Percentiles rank a stretch among this genome's conserved stretches.
Conservation (phyloP, 2,329 filamentous ascomycete genomes). For the Xylariaceae sp. region DNA sequence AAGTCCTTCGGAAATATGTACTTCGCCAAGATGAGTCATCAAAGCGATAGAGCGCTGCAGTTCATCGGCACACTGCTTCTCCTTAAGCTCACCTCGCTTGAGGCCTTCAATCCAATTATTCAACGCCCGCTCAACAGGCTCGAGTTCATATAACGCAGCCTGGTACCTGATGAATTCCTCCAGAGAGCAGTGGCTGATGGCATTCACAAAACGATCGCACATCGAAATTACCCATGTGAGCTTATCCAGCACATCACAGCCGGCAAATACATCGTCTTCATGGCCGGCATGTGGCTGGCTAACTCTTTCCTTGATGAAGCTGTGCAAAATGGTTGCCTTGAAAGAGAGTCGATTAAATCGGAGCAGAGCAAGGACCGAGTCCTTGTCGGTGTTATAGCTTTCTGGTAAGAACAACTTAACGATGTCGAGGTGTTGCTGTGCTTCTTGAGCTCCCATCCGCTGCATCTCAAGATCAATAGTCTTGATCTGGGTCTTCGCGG, state of each 20-base stretch:
- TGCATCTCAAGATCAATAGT: slow-evolving; percentile 88
- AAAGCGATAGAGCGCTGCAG: slow-evolving; percentile 80
- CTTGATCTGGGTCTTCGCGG: slow-evolving; percentile 87
- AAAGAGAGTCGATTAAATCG: slow-evolving; percentile 84
- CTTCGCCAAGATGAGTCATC: slow-evolving; percentile 79
- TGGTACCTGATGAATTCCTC: slow-evolving; percentile 76
- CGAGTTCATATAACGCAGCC: slow-evolving; percentile 77
- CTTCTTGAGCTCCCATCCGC: slow-evolving; percentile 83
- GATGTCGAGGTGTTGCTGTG: slow-evolving; percentile 81
- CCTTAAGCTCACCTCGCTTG: slow-evolving; percentile 78
- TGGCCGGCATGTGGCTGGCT: slow-evolving; percentile 63
- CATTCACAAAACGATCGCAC: slow-evolving; percentile 78
- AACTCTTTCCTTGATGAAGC: slow-evolving; percentile 74
- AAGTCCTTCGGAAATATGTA: slow-evolving; percentile 67
- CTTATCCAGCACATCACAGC: slow-evolving; percentile 79
- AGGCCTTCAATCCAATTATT: slow-evolving; percentile 85
- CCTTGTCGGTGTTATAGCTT: slow-evolving; percentile 71
- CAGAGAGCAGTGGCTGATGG: slow-evolving; percentile 72
- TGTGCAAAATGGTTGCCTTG: slow-evolving; percentile 76
- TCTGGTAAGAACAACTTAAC: slow-evolving; percentile 86
- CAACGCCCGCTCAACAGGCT: slow-evolving; percentile 83
- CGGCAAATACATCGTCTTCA: slow-evolving; percentile 74
- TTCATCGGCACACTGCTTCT: slow-evolving; percentile 75
- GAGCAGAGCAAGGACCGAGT: slow-evolving; percentile 83
- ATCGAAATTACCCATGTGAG: slow-evolving; percentile 78